Conservation (phyloP, 768 basidiomycete species). For the Xerocomellus dryophilus region DNA sequence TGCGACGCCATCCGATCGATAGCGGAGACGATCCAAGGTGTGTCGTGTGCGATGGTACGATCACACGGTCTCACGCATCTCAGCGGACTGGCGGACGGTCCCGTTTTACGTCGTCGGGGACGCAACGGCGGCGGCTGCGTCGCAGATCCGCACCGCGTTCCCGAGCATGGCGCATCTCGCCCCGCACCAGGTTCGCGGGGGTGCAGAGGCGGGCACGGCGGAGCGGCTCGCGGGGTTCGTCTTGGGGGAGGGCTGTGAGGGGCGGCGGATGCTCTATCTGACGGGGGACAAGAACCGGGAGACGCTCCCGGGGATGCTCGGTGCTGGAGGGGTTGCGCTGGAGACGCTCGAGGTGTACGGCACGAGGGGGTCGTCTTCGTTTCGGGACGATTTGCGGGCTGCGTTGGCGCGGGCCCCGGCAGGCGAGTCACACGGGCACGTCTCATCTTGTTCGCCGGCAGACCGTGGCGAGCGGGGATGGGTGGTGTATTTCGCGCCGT, state of each 20-base stretch:
- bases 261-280: slow-evolving; percentile 56
- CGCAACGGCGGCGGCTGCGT: slow-evolving; percentile 52
- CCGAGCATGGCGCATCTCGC: slow-evolving; percentile 38
- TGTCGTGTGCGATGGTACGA: background rate
- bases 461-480: slow-evolving; percentile 38
- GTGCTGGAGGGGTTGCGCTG: slow-evolving; percentile 42
- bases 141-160: slow-evolving; percentile 22
- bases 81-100: slow-evolving; percentile 49
- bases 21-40: slow-evolving; percentile 13
- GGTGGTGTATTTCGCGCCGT: slow-evolving; percentile 78
- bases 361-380: slow-evolving; percentile 55
- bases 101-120: slow-evolving; percentile 82
- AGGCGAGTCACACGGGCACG: slow-evolving; percentile 20
- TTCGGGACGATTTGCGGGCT: slow-evolving; percentile 42
- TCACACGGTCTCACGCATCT: background rate
- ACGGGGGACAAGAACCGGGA: slow-evolving; percentile 87
- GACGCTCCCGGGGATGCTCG: slow-evolving; percentile 52
- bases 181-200: slow-evolving; percentile 41
- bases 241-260: slow-evolving; percentile 32
- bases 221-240: slow-evolving; percentile 67
- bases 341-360: slow-evolving; percentile 64
- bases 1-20: slow-evolving; percentile 34
- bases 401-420: slow-evolving; percentile 26
- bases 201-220: slow-evolving; percentile 57
- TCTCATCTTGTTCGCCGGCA: background rate